Base-by-base conservation (phyloP, 257 asterid species). In the Henckelia pumila region DNA sequence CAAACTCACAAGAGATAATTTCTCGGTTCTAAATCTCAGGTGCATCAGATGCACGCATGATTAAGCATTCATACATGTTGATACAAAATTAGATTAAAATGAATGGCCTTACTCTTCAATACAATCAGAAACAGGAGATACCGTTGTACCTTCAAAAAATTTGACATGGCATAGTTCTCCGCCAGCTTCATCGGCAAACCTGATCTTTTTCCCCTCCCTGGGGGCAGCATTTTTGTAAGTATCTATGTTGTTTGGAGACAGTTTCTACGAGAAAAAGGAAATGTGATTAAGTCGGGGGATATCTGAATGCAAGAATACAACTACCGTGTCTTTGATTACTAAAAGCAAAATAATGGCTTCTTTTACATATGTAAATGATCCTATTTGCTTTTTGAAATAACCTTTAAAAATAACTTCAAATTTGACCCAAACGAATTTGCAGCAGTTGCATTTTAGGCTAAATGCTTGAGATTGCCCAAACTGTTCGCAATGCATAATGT, bases 131-230 rank as follows among this genome's bases (percentile, higher is more conserved):
- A 74, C 74, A 40, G 74, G 76, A 22, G 82, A 68, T 29, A 71
- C 73, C 70, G 21, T 50, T n/a, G 63, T 82, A 56, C 76, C 72
- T 56, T 78, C 79, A 52, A 84, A 85, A 68, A 70, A 77, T 80
- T 79, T 92, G 81, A 88, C 80, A 68, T 84, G 86, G 50, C 97
- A 89, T 25, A 92, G 96, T 74, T 70, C 67, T 70, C 88, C 94
- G 57, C 97, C 98, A 58, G 91, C 88, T 83, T 89, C 98, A 72
- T 92, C 98, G 2, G 98, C 97, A 79, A 92, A 89, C 64, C 70
- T 70, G 50, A 92, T 86, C 80, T 81, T 89, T 71, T 83, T 87
- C 71, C 72, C 70, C 74, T 80, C 85, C 71, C 76, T 76, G 10
- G 80, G 83, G 37, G 49, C 65, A 13, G 47, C 59, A 64, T 78